These are phyloP conservation scores for Carnegiea gigantea DNA, from an alignment of 179 eudicot genomes.

Conservation along the genomic window DNA sequence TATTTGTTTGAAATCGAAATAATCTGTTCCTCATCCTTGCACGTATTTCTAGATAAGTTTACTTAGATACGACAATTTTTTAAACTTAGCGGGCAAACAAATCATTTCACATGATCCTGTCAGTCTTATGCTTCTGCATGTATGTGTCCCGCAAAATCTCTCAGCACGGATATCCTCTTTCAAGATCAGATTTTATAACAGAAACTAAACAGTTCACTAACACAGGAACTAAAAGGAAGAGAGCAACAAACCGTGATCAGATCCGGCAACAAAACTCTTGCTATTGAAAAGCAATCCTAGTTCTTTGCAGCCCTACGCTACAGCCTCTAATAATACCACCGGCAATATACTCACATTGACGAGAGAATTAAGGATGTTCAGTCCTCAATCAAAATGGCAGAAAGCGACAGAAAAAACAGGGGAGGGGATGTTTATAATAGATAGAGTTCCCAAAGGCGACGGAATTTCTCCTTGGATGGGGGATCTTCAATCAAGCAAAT, in stretches of 20 bases:
- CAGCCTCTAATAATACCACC: not conserved
- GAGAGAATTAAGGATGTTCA: not conserved
- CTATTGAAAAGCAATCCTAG: not conserved
- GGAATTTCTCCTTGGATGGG: not conserved
- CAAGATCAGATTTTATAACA: too few relatives aligned
- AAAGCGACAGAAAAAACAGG: not conserved
- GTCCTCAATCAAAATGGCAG: not conserved
- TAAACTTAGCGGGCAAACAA: too few relatives aligned
- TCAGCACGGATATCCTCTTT: too few relatives aligned
- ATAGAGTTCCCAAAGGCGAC: constrained; percentile 1
- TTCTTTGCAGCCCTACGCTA: not conserved
- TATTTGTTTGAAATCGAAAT: too few relatives aligned
- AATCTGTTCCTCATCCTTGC: too few relatives aligned
- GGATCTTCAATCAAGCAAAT: constrained; percentile 55
- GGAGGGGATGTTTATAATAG: not conserved
- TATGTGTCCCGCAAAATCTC: too few relatives aligned
- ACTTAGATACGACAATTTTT: too few relatives aligned
- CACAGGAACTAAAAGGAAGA: too few relatives aligned
- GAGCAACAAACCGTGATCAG: not conserved
- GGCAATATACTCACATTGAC: constrained; percentile 13
- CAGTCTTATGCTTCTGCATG: too few relatives aligned
- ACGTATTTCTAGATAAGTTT: too few relatives aligned
- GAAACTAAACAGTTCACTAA: too few relatives aligned
- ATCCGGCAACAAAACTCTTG: not conserved
- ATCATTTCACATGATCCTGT: too few relatives aligned